These are phyloP conservation scores for Cryphonectria carpinicola DNA, from an alignment of 2,329 filamentous ascomycete species.

Conservation along the genomic window DNA sequence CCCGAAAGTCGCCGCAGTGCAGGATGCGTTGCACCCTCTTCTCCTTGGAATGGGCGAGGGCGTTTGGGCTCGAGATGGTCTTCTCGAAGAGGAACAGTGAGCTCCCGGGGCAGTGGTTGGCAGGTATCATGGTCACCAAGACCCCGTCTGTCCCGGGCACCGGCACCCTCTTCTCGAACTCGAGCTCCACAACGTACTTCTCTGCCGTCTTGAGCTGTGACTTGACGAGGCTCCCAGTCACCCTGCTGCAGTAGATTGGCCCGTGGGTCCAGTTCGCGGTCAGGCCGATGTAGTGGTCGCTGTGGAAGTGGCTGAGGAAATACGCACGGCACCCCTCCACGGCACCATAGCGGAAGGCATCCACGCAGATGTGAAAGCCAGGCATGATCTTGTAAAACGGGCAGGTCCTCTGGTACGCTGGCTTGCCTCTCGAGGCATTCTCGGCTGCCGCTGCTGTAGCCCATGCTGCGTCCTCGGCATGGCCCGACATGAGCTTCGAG, in stretches of 20 bases:
- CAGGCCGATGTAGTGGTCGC: constrained; percentile 93
- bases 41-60: constrained; percentile 42
- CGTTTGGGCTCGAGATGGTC: constrained; percentile 47
- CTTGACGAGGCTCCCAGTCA: constrained; percentile 87
- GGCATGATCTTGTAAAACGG: constrained; percentile 99
- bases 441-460: constrained; percentile 81
- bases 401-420: constrained; percentile 86
- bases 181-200: constrained; percentile 81
- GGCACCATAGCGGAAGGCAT: constrained; percentile 93
- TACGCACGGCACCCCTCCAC: constrained; percentile 92
- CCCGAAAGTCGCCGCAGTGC: constrained; percentile 95
- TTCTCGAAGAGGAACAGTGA: constrained; percentile 95
- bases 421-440: constrained; percentile 77
- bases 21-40: constrained; percentile 77
- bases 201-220: constrained; percentile 84
- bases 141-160: constrained; percentile 83
- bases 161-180: constrained; percentile 80
- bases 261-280: constrained; percentile 89
- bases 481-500: constrained; percentile 87
- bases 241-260: constrained; percentile 93
- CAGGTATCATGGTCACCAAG: constrained; percentile 89
- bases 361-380: constrained; percentile 88
- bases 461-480: constrained; percentile 91
- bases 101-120: constrained; percentile 95
- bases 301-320: constrained; percentile 97